A percentile compares a stretch with the other conserved stretches of the same genome.
phyloP scores from a whole-genome alignment of 2,329 filamentous ascomycete genomes.

The Colletotrichum tanaceti region DNA sequence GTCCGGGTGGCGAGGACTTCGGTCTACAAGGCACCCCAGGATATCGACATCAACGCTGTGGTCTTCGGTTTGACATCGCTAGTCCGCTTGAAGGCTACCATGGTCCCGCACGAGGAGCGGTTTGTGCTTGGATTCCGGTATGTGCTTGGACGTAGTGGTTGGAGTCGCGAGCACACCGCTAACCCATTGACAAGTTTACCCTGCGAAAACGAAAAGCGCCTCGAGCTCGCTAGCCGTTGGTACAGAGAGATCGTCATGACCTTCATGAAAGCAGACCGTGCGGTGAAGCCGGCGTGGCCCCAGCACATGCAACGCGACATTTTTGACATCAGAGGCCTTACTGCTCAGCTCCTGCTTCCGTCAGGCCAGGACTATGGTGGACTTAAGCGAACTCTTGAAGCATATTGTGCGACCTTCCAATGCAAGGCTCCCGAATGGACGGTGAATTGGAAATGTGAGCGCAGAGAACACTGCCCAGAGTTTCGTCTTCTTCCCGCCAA shows the following conservation, averaged over 20 bases:
- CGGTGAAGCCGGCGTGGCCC: conserved; percentile 69
- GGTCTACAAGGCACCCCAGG: conserved; percentile 54
- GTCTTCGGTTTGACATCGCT: conserved; percentile 65
- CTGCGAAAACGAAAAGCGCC: conserved; percentile 50
- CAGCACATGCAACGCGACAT: conserved; percentile 65
- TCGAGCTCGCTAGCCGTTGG: conserved; percentile 66
- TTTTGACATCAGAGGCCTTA: conserved; percentile 64
- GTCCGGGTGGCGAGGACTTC: conserved; percentile 62
- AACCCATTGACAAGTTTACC: conserved; percentile 22
- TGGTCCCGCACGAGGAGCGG: conserved; percentile 64
- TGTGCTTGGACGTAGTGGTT: conserved; percentile 42
- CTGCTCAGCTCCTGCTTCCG: conserved; percentile 64
- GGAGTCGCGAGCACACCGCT: conserved; percentile 42
- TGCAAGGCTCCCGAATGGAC: conserved; percentile 65
- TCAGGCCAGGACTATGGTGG: conserved; percentile 67
- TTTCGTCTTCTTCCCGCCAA: conserved; percentile 63
- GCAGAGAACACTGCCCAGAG: conserved; percentile 61
- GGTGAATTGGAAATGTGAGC: conserved; percentile 58
- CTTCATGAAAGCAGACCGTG: conserved; percentile 65
- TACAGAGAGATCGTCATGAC: conserved; percentile 66
- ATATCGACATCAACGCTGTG: conserved; percentile 62
- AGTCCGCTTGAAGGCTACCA: conserved; percentile 63
- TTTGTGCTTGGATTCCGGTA: conserved; percentile 68
- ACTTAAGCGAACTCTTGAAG: conserved; percentile 65
- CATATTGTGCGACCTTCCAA: conserved; percentile 65